Conservation (phyloP, 2,329 filamentous ascomycete species). For the Pseudogymnoascus sp. region DNA sequence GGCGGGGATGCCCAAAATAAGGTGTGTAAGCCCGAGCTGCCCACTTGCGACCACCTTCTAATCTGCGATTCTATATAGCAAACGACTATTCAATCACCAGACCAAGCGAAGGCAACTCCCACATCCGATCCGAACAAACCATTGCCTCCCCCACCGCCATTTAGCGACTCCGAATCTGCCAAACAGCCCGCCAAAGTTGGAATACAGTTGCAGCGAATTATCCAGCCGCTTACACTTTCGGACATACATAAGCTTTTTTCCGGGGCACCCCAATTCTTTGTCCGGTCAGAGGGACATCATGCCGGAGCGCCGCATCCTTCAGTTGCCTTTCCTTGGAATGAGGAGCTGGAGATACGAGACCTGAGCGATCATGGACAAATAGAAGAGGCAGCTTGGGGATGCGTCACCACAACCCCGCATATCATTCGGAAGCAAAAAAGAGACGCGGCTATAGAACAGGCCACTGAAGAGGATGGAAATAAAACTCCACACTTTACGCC, state of each 20-base stretch:
- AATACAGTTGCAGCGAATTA: slow-evolving; percentile 50
- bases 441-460: slow-evolving; percentile 32
- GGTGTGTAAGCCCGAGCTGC: not conserved
- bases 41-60: not conserved
- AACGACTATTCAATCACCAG: not conserved
- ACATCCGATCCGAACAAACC: slow-evolving; percentile 47
- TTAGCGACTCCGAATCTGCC: slow-evolving; percentile 35
- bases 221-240: slow-evolving; percentile 49
- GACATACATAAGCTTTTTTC: slow-evolving; percentile 66
- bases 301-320: slow-evolving; percentile 54
- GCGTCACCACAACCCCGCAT: slow-evolving; percentile 56
- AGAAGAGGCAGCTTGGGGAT: slow-evolving; percentile 56
- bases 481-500: slow-evolving; percentile 24
- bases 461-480: slow-evolving; percentile 18
- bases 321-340: slow-evolving; percentile 62
- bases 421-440: slow-evolving; percentile 45
- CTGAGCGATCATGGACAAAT: slow-evolving; percentile 58
- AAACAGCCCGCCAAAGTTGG: slow-evolving; percentile 24
- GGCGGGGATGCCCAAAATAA: not conserved
- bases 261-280: slow-evolving; percentile 67
- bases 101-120: slow-evolving; percentile 11
- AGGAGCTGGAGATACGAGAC: slow-evolving; percentile 53
- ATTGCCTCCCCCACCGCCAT: slow-evolving; percentile 44
- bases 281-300: slow-evolving; percentile 52
- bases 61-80: not conserved